Percentiles rank a stretch among this genome's conserved stretches.
Evolutionary conservation across 805 yeast genomes (phyloP).

Genomic region (Kazachstania bromeliacearum): DNA sequence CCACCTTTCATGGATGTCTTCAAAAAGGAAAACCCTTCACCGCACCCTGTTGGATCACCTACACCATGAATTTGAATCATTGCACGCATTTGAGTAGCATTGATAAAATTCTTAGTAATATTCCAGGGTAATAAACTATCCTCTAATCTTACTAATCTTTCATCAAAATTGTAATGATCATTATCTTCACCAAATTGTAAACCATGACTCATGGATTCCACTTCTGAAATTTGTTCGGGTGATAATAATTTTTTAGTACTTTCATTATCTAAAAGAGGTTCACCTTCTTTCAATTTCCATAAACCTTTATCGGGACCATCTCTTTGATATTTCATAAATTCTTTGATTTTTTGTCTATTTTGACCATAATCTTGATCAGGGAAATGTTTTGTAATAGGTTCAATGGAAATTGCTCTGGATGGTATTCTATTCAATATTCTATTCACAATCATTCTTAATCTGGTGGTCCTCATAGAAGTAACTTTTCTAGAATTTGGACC

Average conservation of each 20-base stretch:
- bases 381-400: slow-evolving; percentile 83
- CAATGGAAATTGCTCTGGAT: slow-evolving; percentile 66
- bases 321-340: slow-evolving; percentile 95
- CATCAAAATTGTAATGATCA: slow-evolving; percentile 42
- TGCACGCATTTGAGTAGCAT: slow-evolving; percentile 92
- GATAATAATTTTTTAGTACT: slow-evolving; percentile 72
- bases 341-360: slow-evolving; percentile 87
- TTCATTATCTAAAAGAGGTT: slow-evolving; percentile 63
- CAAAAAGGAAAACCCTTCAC: slow-evolving; percentile 79
- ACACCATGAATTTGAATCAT: slow-evolving; percentile 92
- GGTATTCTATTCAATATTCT: slow-evolving; percentile 72
- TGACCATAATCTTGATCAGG: slow-evolving; percentile 98
- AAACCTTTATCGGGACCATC: slow-evolving; percentile 89
- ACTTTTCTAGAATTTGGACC: slow-evolving; percentile 97
- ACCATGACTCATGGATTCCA: slow-evolving; percentile 92
- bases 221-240: slow-evolving; percentile 81
- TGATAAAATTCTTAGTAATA: slow-evolving; percentile 79
- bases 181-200: slow-evolving; percentile 79
- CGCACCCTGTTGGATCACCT: slow-evolving; percentile 90
- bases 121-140: slow-evolving; percentile 94
- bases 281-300: slow-evolving; percentile 76
- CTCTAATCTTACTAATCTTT: slow-evolving; percentile 52
- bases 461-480: slow-evolving; percentile 81
- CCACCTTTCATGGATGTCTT: slow-evolving; percentile 95
- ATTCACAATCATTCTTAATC: slow-evolving; percentile 88